Evolutionary conservation across 805 yeast species (phyloP).

Genomic region (Wickerhamiella allomyrinae): DNA sequence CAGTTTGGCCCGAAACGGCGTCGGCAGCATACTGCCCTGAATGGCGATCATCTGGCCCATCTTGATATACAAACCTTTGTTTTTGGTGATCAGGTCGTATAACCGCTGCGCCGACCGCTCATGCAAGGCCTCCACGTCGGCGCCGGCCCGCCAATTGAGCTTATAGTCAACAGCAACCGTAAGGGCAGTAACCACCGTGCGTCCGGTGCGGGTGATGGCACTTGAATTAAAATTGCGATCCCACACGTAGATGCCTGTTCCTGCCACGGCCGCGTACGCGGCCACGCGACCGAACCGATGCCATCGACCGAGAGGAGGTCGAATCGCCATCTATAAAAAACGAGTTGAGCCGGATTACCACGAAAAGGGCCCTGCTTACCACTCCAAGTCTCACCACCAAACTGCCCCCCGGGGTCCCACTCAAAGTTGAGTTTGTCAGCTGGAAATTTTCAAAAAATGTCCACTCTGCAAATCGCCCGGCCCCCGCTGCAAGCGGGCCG

Average conservation of each 20-base stretch:
- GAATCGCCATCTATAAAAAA: no score
- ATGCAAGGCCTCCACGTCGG: constrained; percentile 42
- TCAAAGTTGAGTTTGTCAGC: background rate
- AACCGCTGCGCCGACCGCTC: constrained; percentile 41
- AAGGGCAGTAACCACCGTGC: constrained; percentile 34
- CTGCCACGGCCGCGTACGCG: constrained; percentile 4
- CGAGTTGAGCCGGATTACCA: no score
- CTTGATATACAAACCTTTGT: constrained; percentile 56
- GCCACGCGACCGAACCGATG: no score
- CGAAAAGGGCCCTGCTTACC: background rate
- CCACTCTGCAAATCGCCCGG: constrained; percentile 10
- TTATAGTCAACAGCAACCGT: constrained; percentile 38
- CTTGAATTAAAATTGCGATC: constrained; percentile 36
- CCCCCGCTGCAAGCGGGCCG: constrained; percentile 15
- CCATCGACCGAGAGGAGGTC: no score
- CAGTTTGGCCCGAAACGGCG: constrained; percentile 45
- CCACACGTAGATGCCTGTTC: constrained; percentile 18
- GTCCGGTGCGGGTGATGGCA: constrained; percentile 35
- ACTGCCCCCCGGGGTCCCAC: background rate
- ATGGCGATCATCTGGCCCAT: constrained; percentile 70
- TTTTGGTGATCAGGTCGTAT: constrained; percentile 30
- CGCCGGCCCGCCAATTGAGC: constrained; percentile 32
- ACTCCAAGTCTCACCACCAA: background rate
- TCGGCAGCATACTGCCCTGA: constrained; percentile 55
- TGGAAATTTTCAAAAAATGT: constrained; percentile 5